Base-by-base conservation (phyloP, 2,329 filamentous ascomycete genomes). In the Claviceps arundinis region DNA sequence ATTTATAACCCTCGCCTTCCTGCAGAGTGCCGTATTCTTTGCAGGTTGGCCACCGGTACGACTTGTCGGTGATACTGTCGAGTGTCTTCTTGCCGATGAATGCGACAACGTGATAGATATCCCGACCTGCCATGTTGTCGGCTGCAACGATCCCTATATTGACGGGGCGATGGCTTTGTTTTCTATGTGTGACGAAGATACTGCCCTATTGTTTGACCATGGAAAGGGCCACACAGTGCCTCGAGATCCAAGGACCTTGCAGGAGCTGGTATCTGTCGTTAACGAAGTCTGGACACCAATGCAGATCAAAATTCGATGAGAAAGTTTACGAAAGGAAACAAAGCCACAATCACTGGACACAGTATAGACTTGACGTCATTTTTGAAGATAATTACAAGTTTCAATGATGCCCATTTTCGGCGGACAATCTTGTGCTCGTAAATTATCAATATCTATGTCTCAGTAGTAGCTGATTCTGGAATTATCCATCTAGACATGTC, bases 141-240 rank as follows among this genome's bases (percentile, higher is more conserved):
- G 74, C 17, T 73, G 71, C 3, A 61, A 69, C 53, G 79, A 82
- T 57, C 79, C 78, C 1, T 82, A 81, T 56, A 67, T 80, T 3
- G 68, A 77, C 37, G 78, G 78, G 0, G 75, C 75, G 2, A 71
- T 81, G 66, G 77, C 78, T 0, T 68, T 82, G 9, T 81, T 75
- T 65, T 79, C 80, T 57, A 69, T 80, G 13, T 83, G 78, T 58
- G 75, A 81, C 50, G 71, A 71, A 0, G 78, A 82, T 54, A 73
- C 67, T 1, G 78, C 78, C 0, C 68, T 72, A 34, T 68, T 82
- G 17, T 82, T 82, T 54, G 79, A 82, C 58, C 77, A 81, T 55
- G 78, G 76, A n/a, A 81, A 81, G 59, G 80, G 79, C 0, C 80
- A 82, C 60, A 81, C 76, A 0, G 65, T 82, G 5, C 79, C 79